Conservation (phyloP, 2,329 filamentous ascomycete genomes). For the Fusarium verrucosum region DNA sequence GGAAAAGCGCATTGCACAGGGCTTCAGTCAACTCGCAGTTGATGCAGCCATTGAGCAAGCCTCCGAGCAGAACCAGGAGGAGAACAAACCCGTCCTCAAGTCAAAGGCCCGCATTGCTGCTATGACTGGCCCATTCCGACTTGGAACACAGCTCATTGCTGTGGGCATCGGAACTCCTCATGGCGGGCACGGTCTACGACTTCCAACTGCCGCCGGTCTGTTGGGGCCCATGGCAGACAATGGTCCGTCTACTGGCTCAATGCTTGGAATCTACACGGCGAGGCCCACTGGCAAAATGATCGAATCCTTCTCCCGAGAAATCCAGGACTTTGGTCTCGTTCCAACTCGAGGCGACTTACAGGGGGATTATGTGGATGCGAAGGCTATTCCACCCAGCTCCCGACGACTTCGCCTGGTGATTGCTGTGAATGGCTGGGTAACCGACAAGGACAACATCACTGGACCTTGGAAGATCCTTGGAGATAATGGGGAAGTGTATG, state of each 20-base stretch:
- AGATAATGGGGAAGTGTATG: constrained; percentile 79
- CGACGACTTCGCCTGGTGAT: constrained; percentile 83
- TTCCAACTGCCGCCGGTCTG: constrained; percentile 78
- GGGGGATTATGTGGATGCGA: constrained; percentile 58
- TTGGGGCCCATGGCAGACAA: constrained; percentile 84
- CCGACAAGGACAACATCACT: constrained; percentile 72
- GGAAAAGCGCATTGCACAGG: constrained; percentile 78
- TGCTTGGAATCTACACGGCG: constrained; percentile 92
- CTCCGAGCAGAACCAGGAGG: constrained; percentile 58
- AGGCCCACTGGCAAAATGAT: constrained; percentile 87
- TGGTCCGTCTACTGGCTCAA: constrained; percentile 78
- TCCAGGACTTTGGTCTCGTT: constrained; percentile 88
- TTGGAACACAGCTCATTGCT: constrained; percentile 79
- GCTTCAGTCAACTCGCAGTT: constrained; percentile 77
- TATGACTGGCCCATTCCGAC: constrained; percentile 61
- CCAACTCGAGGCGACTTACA: constrained; percentile 67
- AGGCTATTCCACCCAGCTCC: constrained; percentile 63
- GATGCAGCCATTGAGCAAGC: constrained; percentile 48
- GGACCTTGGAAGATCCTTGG: constrained; percentile 83
- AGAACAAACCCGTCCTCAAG: constrained; percentile 71
- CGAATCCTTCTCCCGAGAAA: constrained; percentile 85
- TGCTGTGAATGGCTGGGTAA: constrained; percentile 83
- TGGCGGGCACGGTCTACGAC: constrained; percentile 78
- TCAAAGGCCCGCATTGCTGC: constrained; percentile 70
- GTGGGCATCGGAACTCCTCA: constrained; percentile 83